Evolutionary conservation across 352 stramenopile species (phyloP).

Genomic region (Peronosclerospora sorghi): DNA sequence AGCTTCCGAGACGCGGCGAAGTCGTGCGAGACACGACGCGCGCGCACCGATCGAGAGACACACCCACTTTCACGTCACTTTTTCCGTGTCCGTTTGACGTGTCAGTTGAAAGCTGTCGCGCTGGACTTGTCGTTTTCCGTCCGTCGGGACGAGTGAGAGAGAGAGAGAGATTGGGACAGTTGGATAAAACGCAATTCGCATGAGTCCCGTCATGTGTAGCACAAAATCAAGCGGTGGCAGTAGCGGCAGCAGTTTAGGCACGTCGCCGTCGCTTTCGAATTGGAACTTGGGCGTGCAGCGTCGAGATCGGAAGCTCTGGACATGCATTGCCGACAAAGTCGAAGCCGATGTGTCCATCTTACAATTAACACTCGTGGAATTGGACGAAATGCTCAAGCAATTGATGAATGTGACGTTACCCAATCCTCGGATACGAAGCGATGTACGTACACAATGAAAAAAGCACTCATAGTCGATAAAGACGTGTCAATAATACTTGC

Average conservation of each 20-base stretch:
- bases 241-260: conserved; percentile 4
- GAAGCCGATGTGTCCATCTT: conserved; percentile 44
- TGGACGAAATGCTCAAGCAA: conserved; percentile 75
- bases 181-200: conserved; percentile 2
- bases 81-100: not conserved
- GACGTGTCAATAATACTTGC: not conserved
- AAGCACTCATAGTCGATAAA: not conserved
- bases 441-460: conserved; percentile 14
- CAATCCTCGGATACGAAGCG: conserved; percentile 54
- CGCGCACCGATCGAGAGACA: not conserved
- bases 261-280: conserved; percentile 10
- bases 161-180: conserved; percentile 4
- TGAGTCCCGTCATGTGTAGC: conserved; percentile 18
- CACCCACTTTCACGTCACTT: not conserved
- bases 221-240: not conserved
- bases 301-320: conserved; percentile 61
- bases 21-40: not conserved
- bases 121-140: conserved; percentile 4
- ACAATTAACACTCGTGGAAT: conserved; percentile 59
- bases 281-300: conserved; percentile 59
- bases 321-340: conserved; percentile 32
- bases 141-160: conserved; percentile 4
- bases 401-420: conserved; percentile 42
- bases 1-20: conserved; percentile 6
- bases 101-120: conserved; percentile 5